phyloP scores from a whole-genome alignment of 2,329 filamentous ascomycete genomes.

The Rhexocercosporidium sp. region DNA sequence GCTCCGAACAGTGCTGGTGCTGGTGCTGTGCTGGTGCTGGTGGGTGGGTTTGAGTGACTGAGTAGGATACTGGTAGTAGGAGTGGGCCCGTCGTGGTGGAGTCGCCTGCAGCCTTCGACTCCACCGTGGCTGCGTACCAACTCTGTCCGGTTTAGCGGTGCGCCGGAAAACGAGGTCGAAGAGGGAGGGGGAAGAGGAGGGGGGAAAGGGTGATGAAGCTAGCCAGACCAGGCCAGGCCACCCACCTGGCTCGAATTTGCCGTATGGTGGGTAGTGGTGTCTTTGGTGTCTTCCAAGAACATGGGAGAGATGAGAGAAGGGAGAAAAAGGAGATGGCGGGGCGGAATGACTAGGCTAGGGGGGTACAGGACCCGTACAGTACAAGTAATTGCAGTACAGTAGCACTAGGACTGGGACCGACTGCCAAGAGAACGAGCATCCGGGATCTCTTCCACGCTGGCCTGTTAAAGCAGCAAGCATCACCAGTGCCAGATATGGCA shows the following conservation, averaged over 20 bases:
- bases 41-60: no score
- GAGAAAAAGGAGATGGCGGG: slow-evolving; percentile 28
- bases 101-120: neutral
- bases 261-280: neutral
- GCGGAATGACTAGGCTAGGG: no score
- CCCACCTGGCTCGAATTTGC: neutral
- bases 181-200: neutral
- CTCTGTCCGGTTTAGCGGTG: neutral
- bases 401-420: neutral
- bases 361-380: no score
- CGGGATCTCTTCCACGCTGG: neutral
- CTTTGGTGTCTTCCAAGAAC: no score
- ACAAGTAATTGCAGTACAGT: no score
- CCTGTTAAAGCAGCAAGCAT: slow-evolving; percentile 8
- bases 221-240: no score
- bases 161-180: slow-evolving; percentile 8
- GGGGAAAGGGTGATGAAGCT: neutral
- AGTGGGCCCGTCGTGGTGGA: neutral
- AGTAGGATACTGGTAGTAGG: no score
- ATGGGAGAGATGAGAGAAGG: neutral
- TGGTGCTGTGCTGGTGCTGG: neutral
- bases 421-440: neutral
- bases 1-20: neutral
- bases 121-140: neutral
- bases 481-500: neutral